Conservation (phyloP, 805 yeast species). For the Lipomyces yamadae region DNA sequence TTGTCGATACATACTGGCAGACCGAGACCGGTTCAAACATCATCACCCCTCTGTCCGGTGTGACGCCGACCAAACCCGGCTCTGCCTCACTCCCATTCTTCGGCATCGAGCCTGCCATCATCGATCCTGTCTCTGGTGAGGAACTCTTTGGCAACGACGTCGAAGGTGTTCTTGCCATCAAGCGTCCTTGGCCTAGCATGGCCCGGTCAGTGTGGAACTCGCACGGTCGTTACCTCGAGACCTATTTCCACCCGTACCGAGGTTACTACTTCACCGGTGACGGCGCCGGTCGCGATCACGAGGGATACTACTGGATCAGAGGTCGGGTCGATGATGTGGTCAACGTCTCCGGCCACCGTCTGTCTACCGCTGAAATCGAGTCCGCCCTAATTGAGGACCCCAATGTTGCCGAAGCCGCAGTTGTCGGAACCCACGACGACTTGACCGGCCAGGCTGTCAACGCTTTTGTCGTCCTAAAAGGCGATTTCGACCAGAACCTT, state of each 20-base stretch:
- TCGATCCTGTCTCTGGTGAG: slow-evolving; percentile 90
- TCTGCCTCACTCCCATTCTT: slow-evolving; percentile 96
- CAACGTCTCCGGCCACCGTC: slow-evolving; percentile 95
- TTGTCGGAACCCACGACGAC: slow-evolving; percentile 92
- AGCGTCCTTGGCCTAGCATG: slow-evolving; percentile 97
- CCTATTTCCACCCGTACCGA: slow-evolving; percentile 90
- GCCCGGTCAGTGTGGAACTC: slow-evolving; percentile 94
- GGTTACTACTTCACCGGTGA: slow-evolving; percentile 97
- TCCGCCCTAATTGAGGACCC: slow-evolving; percentile 81
- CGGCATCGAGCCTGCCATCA: slow-evolving; percentile 87
- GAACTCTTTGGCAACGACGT: slow-evolving; percentile 86
- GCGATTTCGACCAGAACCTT: slow-evolving; percentile 47
- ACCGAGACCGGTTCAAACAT: slow-evolving; percentile 97
- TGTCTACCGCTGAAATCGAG: slow-evolving; percentile 98
- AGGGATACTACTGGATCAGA: slow-evolving; percentile 96
- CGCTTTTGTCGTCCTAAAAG: slow-evolving; percentile 87
- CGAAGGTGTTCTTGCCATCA: slow-evolving; percentile 93
- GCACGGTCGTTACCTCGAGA: slow-evolving; percentile 83
- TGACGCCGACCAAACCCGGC: slow-evolving; percentile 94
- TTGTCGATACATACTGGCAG: slow-evolving; percentile 98
- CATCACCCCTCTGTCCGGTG: slow-evolving; percentile 93
- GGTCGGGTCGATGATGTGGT: slow-evolving; percentile 99
- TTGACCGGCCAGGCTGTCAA: slow-evolving; percentile 97
- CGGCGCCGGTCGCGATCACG: slow-evolving; percentile 96
- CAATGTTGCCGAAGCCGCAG: slow-evolving; percentile 92